Conservation (phyloP, 2,329 filamentous ascomycete species). For the Incumbomyces delicatus region DNA sequence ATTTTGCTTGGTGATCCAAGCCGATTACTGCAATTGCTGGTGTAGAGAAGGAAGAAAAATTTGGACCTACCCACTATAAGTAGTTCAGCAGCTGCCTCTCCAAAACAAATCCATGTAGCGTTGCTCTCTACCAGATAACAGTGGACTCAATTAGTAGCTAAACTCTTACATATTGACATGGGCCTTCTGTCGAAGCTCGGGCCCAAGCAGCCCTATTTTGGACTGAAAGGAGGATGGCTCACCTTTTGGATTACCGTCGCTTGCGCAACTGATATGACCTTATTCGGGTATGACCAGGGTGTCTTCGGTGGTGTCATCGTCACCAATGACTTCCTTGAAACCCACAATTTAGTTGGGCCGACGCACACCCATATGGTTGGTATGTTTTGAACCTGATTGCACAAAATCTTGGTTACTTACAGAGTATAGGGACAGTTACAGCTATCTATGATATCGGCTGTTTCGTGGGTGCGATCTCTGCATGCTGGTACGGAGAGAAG, state of each 20-base stretch:
- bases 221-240: conserved; percentile 45
- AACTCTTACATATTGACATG: background rate
- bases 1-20: too few relatives aligned
- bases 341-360: conserved; percentile 35
- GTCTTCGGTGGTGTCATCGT: conserved; percentile 49
- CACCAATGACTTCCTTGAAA: conserved; percentile 42
- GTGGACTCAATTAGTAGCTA: too few relatives aligned
- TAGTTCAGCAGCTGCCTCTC: too few relatives aligned
- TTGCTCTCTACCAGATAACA: too few relatives aligned
- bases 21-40: too few relatives aligned
- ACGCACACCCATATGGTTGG: conserved; percentile 21
- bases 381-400: background rate
- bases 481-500: conserved; percentile 36
- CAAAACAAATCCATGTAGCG: too few relatives aligned
- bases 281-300: conserved; percentile 40
- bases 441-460: conserved; percentile 53
- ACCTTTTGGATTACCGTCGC: conserved; percentile 46
- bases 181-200: conserved; percentile 9
- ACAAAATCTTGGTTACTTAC: background rate
- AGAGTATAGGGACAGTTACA: conserved; percentile 35
- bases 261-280: conserved; percentile 41
- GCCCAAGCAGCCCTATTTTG: conserved; percentile 38
- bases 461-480: conserved; percentile 48
- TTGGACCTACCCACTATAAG: too few relatives aligned
- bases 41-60: too few relatives aligned